Base-by-base conservation (phyloP, 2,329 filamentous ascomycete species). In the Fusarium nygamai region DNA sequence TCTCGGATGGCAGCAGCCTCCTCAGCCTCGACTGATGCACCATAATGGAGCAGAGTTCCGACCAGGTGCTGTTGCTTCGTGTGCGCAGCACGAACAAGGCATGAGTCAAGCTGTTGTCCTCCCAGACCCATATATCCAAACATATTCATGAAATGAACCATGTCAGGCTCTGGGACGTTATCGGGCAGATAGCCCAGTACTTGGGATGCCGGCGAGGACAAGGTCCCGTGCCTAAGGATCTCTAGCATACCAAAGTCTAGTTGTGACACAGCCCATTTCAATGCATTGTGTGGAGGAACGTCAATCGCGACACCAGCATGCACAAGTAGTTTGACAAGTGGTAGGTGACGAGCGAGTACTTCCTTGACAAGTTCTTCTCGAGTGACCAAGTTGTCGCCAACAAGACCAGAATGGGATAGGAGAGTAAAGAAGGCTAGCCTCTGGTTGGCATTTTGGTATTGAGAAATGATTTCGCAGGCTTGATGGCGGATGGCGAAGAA, bases 231-330 rank as follows among this genome's bases (percentile, higher is more conserved):
- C 3, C 31, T 58, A 2, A 73, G 27, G 12, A 68, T 10, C 7
- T 74, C 62, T 4, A 73, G 24, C 4, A 68, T 38, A 3, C 31
- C 24, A 12, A 64, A 68, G 39, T 73, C 71, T 2, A 71, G 16
- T 0, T 58, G 46, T 5, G 62, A 67, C 0, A 68, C 22, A 5
- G 58, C 67, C 58, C 34, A 64, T 4, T 61, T 41, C 0, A 73
- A 20, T 6, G 71, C 61, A 13, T 66, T 66, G 9, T 69, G 53
- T 9, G 64, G 44, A 3, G 44, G 41, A 3, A 20, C 47, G 10
- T 74, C 67, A 0, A 74, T 27, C 7, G 17, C 31, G 4, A 68
- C 67, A 5, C 54, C 71, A 0, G 58, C 54, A 22, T 50, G 33
- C 0, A 74, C 44, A 3, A 73, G 46, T 10, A 73, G 36, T 1